A percentile compares a stretch with the other conserved stretches of the same genome.
Evolutionary conservation across 2,329 filamentous ascomycete species (phyloP).

Genomic region (Incumbomyces delicatus): DNA sequence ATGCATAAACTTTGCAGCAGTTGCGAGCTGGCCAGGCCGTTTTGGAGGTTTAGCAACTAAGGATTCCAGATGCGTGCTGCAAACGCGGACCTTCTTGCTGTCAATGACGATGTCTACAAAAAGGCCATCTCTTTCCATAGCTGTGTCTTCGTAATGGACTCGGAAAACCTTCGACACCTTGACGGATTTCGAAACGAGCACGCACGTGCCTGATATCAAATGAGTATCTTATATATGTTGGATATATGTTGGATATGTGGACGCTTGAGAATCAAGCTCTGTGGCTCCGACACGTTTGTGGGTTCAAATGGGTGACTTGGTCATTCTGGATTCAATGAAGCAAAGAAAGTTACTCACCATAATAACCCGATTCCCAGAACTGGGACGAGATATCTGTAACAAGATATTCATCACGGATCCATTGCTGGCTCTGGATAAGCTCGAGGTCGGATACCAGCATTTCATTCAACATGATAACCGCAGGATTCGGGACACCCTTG

Average conservation of each 20-base stretch:
- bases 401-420: constrained; percentile 40
- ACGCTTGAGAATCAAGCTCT: not conserved
- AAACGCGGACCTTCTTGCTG: constrained; percentile 30
- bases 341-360: constrained; percentile 20
- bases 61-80: constrained; percentile 51
- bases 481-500: constrained; percentile 19
- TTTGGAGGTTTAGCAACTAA: constrained; percentile 39
- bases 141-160: constrained; percentile 40
- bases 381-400: constrained; percentile 38
- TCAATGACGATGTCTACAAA: constrained; percentile 42
- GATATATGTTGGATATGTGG: not conserved
- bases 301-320: not conserved
- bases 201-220: constrained; percentile 36
- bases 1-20: constrained; percentile 37
- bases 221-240: too few species aligned
- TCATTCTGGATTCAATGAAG: not conserved
- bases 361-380: constrained; percentile 38
- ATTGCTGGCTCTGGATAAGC: constrained; percentile 35
- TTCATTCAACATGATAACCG: constrained; percentile 45
- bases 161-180: constrained; percentile 39
- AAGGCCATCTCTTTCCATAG: constrained; percentile 45
- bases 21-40: constrained; percentile 40
- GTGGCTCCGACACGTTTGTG: not conserved
- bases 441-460: constrained; percentile 39
- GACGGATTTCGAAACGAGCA: constrained; percentile 41